phyloP scores from a whole-genome alignment of 345 rosid species.

The Eucalyptus virginea region DNA sequence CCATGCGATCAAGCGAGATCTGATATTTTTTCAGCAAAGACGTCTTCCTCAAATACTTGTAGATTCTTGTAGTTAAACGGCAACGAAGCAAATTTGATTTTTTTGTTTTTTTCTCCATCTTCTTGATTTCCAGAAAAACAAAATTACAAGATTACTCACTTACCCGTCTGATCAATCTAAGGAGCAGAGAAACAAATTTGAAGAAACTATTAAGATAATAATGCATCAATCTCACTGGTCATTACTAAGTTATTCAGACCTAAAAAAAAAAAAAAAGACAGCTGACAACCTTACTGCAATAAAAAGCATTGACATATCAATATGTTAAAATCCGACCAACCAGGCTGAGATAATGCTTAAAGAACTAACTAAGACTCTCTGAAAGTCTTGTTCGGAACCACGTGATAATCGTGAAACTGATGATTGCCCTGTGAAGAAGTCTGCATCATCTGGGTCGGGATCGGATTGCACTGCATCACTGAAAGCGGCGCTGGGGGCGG shows the following conservation, averaged over 20 bases:
- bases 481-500: background rate
- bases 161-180: background rate
- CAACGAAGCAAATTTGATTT: background rate
- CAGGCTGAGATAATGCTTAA: background rate
- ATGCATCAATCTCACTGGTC: background rate
- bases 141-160: background rate
- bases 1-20: conserved; percentile 91
- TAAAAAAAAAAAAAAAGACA: no score
- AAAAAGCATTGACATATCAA: background rate
- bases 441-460: background rate
- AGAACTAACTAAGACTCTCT: background rate
- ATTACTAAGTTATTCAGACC: background rate
- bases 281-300: background rate
- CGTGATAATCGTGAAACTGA: background rate
- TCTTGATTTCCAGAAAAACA: background rate
- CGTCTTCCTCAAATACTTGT: background rate
- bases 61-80: background rate
- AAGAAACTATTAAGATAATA: background rate
- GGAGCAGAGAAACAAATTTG: background rate
- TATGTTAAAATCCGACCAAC: background rate
- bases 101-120: background rate
- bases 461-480: background rate
- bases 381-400: background rate
- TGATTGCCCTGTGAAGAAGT: background rate
- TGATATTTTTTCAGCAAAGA: background rate